Conservation (phyloP, 305 asterid genomes). For the Fraxinus velutina region DNA sequence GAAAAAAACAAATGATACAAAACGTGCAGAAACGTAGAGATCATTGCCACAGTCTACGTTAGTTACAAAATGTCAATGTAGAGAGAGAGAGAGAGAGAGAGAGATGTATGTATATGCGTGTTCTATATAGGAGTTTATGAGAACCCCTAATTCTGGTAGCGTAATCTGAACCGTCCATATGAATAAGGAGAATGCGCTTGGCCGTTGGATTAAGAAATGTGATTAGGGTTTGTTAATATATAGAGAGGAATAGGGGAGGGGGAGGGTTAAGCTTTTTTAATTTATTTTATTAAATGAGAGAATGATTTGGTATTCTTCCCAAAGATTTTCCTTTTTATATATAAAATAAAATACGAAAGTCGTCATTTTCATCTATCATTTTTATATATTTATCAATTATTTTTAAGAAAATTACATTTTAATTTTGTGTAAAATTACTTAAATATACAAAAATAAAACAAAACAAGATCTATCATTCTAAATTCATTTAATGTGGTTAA, state of each 20-base stretch:
- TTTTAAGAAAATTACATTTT: no score
- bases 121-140: neutral
- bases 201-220: conserved; percentile 30
- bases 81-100: neutral
- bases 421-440: no score
- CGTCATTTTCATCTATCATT: neutral
- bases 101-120: conserved; percentile 15
- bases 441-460: no score
- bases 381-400: neutral
- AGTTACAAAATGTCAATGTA: conserved; percentile 12
- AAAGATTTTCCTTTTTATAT: no score
- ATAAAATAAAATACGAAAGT: no score
- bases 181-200: neutral
- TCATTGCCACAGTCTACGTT: conserved; percentile 24
- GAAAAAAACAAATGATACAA: conserved; percentile 4
- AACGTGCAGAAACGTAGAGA: conserved; percentile 18
- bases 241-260: neutral
- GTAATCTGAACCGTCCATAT: conserved; percentile 24
- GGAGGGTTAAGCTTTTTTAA: no score
- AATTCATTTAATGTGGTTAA: no score
- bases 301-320: neutral
- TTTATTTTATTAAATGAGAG: neutral
- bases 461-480: neutral
- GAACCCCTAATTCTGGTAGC: conserved; percentile 14
- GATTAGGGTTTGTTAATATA: neutral